A percentile compares a stretch with the other conserved stretches of the same genome.
These are phyloP conservation scores for Neobulgaria alba DNA, from an alignment of 2,329 filamentous ascomycete genomes.

Conservation along the genomic window DNA sequence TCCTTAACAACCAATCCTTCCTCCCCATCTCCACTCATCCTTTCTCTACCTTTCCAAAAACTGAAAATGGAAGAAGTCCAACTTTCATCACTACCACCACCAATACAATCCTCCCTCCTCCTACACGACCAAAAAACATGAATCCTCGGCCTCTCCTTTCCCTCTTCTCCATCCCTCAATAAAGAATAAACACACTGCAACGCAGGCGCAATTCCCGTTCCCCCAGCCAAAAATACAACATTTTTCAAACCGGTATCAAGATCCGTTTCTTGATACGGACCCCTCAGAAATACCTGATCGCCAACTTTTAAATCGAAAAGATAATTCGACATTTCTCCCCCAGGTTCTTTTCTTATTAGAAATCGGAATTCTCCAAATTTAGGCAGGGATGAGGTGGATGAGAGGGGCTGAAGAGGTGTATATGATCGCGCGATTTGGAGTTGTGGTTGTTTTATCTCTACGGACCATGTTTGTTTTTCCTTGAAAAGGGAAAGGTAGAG, in stretches of 20 bases:
- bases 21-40: conserved; percentile 2
- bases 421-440: conserved; percentile 88
- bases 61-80: not conserved
- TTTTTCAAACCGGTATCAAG: conserved; percentile 42
- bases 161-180: conserved; percentile 32
- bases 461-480: conserved; percentile 68
- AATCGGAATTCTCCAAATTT: conserved; percentile 49
- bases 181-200: conserved; percentile 68
- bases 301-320: conserved; percentile 56
- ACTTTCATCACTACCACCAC: conserved; percentile 28
- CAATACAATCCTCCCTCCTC: conserved; percentile 54
- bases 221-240: conserved; percentile 80
- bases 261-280: conserved; percentile 47
- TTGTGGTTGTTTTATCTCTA: conserved; percentile 91
- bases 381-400: not conserved
- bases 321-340: conserved; percentile 82
- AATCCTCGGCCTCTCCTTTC: conserved; percentile 39
- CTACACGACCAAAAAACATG: conserved; percentile 79
- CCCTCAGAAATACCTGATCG: conserved; percentile 64
- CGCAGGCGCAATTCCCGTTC: conserved; percentile 86
- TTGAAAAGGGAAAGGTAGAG: conserved; percentile 42
- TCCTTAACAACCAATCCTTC: conserved; percentile 49
- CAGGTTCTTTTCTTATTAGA: conserved; percentile 67
- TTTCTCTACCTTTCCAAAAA: not conserved
- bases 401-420: conserved; percentile 65